These are phyloP conservation scores for Blastocrithidia nonstop DNA, from an alignment of 208 protist species.

Conservation along the genomic window DNA sequence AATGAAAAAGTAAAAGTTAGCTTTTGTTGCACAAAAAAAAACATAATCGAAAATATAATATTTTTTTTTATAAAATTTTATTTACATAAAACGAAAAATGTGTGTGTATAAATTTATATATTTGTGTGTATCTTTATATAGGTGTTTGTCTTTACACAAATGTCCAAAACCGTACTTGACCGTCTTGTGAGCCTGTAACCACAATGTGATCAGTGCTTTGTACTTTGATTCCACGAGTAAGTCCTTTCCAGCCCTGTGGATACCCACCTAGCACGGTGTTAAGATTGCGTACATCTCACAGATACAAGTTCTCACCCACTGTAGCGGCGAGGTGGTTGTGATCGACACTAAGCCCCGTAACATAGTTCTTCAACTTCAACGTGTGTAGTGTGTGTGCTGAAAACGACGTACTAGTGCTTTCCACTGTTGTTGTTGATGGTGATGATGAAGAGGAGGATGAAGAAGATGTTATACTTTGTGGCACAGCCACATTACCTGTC, in stretches of 20 bases:
- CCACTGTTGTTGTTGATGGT: no score
- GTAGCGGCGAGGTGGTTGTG: constrained; percentile 55
- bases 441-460: no score
- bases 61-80: neutral
- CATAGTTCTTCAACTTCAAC: constrained; percentile 64
- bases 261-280: constrained; percentile 55
- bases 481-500: constrained; percentile 10
- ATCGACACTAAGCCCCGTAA: constrained; percentile 65
- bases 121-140: constrained; percentile 2
- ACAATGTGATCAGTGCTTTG: constrained; percentile 23
- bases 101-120: constrained; percentile 1
- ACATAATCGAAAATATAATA: no score
- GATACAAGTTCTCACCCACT: constrained; percentile 68
- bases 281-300: constrained; percentile 71
- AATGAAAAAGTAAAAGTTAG: no score
- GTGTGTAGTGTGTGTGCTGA: constrained; percentile 36
- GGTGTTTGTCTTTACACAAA: constrained; percentile 30
- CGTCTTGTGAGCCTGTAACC: constrained; percentile 67
- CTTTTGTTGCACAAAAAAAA: no score
- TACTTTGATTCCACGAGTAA: constrained; percentile 61
- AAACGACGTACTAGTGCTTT: constrained; percentile 5
- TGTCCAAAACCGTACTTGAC: constrained; percentile 60
- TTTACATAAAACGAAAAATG: neutral
- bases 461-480: no score
- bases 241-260: constrained; percentile 60